Conservation (phyloP, 2,329 filamentous ascomycete species). For the Xylaria sp. region DNA sequence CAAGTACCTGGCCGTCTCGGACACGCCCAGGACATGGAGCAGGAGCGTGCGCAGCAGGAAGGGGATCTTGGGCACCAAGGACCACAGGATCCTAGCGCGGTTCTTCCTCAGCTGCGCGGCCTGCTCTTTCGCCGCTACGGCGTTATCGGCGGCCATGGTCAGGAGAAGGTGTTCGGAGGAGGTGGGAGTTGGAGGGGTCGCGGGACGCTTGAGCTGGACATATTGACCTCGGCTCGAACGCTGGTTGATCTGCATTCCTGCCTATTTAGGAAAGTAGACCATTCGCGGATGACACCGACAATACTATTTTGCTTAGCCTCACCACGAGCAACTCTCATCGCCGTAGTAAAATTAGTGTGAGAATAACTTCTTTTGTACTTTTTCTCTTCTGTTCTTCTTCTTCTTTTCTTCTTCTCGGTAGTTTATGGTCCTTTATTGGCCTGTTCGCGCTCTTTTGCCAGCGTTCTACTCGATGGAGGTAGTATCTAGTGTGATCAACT, state of each 20-base stretch:
- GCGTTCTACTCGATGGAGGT: not conserved
- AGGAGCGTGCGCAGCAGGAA: slow-evolving; percentile 71
- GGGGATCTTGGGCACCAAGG: slow-evolving; percentile 68
- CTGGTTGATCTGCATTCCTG: slow-evolving; percentile 15
- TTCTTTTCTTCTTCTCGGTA: not conserved
- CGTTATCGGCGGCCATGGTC: slow-evolving; percentile 12
- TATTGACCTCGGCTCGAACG: slow-evolving; percentile 6
- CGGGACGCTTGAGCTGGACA: not conserved
- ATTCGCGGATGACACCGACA: not conserved
- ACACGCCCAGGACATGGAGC: slow-evolving; percentile 73
- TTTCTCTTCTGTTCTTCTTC: not conserved
- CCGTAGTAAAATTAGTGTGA: not conserved
- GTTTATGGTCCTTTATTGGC: not conserved
- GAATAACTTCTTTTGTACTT: not conserved
- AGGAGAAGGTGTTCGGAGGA: slow-evolving; percentile 1
- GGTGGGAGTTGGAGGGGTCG: slow-evolving; percentile 13
- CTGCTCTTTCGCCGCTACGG: slow-evolving; percentile 12
- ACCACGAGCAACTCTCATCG: slow-evolving; percentile 10
- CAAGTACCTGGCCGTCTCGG: slow-evolving; percentile 78
- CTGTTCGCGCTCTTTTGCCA: not conserved
- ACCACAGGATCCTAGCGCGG: slow-evolving; percentile 40
- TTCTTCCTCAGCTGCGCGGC: slow-evolving; percentile 36
- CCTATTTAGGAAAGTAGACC: slow-evolving; percentile 4
- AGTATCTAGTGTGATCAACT: not conserved
- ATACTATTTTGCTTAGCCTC: slow-evolving; percentile 4